Evolutionary conservation across 225 moss, liverwort and hornwort species (phyloP).

Genomic region (Bryoerythrophyllum caledonicum): DNA sequence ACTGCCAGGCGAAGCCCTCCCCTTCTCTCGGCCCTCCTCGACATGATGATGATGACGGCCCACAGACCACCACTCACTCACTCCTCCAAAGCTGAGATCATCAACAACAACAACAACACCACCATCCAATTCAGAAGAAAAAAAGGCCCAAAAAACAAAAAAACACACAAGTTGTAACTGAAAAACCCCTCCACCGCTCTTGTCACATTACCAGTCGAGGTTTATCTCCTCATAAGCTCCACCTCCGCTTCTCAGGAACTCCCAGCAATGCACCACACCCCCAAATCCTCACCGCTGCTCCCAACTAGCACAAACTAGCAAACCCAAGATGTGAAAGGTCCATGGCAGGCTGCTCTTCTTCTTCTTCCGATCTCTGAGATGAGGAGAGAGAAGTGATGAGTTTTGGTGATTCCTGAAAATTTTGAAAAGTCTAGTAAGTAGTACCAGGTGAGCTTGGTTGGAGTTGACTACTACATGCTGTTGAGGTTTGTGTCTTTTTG

Average conservation of each 20-base stretch:
- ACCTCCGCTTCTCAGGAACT: too few relatives aligned
- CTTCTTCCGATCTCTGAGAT: too few relatives aligned
- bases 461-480: too few relatives aligned
- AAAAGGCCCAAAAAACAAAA: background rate
- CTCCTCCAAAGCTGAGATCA: background rate
- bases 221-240: background rate
- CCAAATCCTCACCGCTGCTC: background rate
- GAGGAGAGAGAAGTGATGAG: too few relatives aligned
- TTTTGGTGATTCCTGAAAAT: too few relatives aligned
- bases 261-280: background rate
- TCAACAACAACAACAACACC: background rate
- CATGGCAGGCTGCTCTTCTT: too few relatives aligned
- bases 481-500: too few relatives aligned
- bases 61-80: background rate
- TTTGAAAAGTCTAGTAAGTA: too few relatives aligned
- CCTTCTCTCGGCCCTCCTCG: conserved; percentile 26
- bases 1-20: conserved; percentile 38
- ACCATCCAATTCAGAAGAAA: background rate
- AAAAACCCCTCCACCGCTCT: too few relatives aligned
- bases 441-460: too few relatives aligned
- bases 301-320: background rate
- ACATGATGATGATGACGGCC: conserved; percentile 8
- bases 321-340: too few relatives aligned
- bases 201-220: background rate
- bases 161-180: background rate